These are phyloP conservation scores for Phytophthora sp. DNA, from an alignment of 352 stramenopile species.

Conservation along the genomic window DNA sequence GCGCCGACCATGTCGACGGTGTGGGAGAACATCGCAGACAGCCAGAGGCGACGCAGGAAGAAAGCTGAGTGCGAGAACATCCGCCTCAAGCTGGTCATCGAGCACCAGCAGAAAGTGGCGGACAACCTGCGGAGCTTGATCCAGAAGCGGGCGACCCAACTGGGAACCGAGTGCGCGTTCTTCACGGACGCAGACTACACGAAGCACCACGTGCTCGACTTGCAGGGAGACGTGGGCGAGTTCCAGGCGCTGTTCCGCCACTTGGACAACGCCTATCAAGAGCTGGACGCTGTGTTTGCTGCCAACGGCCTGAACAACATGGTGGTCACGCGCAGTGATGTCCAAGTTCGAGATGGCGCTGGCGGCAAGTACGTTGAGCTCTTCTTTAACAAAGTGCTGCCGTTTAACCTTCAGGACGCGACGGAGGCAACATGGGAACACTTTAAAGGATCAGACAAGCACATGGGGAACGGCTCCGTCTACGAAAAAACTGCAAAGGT, in stretches of 20 bases:
- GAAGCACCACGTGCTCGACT: constrained; percentile 14
- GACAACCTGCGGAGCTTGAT: constrained; percentile 15
- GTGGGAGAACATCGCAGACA: constrained; percentile 30
- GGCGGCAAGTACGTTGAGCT: constrained; percentile 39
- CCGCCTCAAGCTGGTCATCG: constrained; percentile 42
- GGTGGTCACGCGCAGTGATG: constrained; percentile 30
- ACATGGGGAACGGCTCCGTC: constrained; percentile 35
- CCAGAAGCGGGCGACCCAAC: constrained; percentile 24
- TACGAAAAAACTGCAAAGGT: constrained; percentile 38
- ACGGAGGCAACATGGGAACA: constrained; percentile 38
- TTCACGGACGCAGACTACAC: constrained; percentile 11
- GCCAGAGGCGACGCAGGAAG: constrained; percentile 36
- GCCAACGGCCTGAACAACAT: constrained; percentile 29
- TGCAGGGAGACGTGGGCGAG: constrained; percentile 22
- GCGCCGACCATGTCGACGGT: constrained; percentile 16
- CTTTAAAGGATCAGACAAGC: constrained; percentile 35
- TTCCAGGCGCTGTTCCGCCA: constrained; percentile 32
- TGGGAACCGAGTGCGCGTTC: constrained; percentile 22
- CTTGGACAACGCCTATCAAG: constrained; percentile 27
- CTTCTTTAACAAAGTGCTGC: constrained; percentile 45
- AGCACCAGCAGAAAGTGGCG: constrained; percentile 33
- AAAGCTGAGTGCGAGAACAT: constrained; percentile 46
- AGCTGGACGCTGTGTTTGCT: constrained; percentile 32
- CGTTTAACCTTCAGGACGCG: constrained; percentile 42
- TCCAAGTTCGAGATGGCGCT: constrained; percentile 31